These are phyloP conservation scores for Eutrema salsugineum DNA, from an alignment of 441 rosid genomes.

Conservation along the genomic window DNA sequence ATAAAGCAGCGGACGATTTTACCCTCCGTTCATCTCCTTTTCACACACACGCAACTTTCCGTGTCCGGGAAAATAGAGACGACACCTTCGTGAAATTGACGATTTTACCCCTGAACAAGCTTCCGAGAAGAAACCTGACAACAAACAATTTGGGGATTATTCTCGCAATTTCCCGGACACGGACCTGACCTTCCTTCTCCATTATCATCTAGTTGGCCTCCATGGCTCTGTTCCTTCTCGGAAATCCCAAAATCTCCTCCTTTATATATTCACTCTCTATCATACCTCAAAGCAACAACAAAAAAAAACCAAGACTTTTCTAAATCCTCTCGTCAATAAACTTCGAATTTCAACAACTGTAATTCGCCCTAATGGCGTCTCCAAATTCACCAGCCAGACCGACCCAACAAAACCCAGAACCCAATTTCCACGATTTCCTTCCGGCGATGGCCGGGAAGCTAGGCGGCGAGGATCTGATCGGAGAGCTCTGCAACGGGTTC, in stretches of 20 bases:
- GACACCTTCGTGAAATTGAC: not conserved
- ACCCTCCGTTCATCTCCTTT: not conserved
- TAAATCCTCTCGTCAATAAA: too few relatives aligned
- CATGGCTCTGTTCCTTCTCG: constrained; percentile 38
- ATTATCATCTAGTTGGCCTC: constrained; percentile 38
- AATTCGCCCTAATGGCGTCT: constrained; percentile 21
- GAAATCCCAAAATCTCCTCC: constrained; percentile 28
- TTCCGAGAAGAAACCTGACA: constrained; percentile 6
- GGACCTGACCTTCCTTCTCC: not conserved
- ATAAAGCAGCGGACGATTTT: not conserved
- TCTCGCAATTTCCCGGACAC: not conserved
- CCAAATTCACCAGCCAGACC: constrained; percentile 13
- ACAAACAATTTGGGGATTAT: too few relatives aligned
- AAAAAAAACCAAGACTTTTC: too few relatives aligned
- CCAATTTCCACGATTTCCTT: constrained; percentile 40
- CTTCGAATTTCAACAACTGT: too few relatives aligned
- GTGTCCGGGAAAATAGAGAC: not conserved
- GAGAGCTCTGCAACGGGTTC: constrained; percentile 59
- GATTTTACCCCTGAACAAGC: constrained; percentile 15
- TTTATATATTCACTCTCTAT: constrained; percentile 11
- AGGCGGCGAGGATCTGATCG: constrained; percentile 48
- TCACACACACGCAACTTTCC: not conserved
- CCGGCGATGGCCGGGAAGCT: constrained; percentile 48
- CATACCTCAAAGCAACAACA: not conserved
- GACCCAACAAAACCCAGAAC: constrained; percentile 11